Conservation (phyloP, 2,329 filamentous ascomycete genomes). For the Clarireedia paspali region DNA sequence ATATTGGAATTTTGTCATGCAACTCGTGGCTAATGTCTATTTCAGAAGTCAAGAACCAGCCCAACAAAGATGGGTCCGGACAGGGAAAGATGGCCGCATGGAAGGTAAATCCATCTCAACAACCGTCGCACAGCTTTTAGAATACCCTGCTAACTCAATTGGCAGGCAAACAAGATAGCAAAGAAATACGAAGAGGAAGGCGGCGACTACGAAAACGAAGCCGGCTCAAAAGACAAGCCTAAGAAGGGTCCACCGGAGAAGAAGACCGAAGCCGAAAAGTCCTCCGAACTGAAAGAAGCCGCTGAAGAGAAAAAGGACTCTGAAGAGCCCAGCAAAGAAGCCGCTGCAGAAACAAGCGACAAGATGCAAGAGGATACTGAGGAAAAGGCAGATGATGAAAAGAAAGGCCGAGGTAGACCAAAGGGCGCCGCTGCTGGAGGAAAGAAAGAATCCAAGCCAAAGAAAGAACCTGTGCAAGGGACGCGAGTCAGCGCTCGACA, state of each 20-base stretch:
- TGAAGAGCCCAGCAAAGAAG: slow-evolving; percentile 19
- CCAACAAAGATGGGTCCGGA: slow-evolving; percentile 38
- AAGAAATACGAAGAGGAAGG: slow-evolving; percentile 35
- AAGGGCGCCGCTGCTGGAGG: neutral
- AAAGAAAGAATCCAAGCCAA: neutral
- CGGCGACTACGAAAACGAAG: slow-evolving; percentile 35
- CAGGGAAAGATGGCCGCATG: slow-evolving; percentile 40
- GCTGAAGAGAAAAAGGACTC: slow-evolving; percentile 4
- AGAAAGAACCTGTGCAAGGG: neutral
- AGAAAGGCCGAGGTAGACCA: neutral
- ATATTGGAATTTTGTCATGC: neutral
- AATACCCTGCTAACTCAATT: neutral
- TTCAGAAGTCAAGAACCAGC: slow-evolving; percentile 35
- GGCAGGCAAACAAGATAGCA: slow-evolving; percentile 33
- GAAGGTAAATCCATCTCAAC: slow-evolving; percentile 30
- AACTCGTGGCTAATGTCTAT: neutral
- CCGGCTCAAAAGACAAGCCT: slow-evolving; percentile 36
- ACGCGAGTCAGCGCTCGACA: neutral
- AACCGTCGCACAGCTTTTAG: neutral
- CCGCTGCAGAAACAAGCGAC: neutral
- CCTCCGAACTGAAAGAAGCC: slow-evolving; percentile 6
- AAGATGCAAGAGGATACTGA: neutral
- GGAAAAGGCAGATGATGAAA: neutral
- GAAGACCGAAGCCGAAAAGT: slow-evolving; percentile 20
- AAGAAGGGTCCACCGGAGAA: slow-evolving; percentile 35